Evolutionary conservation across 768 basidiomycete species (phyloP).

Genomic region (Leccinum truebloodii): DNA sequence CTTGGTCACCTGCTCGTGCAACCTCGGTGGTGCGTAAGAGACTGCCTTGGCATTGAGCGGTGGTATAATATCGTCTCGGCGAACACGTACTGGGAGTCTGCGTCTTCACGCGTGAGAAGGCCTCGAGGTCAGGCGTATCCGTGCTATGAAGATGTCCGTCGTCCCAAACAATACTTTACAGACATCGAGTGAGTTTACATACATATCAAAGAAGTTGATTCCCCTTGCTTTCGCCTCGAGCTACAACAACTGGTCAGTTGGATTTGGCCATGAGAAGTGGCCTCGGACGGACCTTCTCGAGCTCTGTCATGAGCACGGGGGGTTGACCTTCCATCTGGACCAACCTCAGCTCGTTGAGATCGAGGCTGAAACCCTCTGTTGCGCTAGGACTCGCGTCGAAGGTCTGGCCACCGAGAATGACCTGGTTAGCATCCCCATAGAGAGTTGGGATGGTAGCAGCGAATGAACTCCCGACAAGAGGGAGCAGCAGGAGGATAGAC

Average conservation of each 20-base stretch:
- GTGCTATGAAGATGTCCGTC: constrained; percentile 49
- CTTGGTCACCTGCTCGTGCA: constrained; percentile 55
- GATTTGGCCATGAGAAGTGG: not conserved
- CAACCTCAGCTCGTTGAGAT: constrained; percentile 70
- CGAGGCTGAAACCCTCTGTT: constrained; percentile 59
- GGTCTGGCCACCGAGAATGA: constrained; percentile 29
- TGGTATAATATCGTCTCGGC: not conserved
- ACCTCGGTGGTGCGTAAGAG: constrained; percentile 58
- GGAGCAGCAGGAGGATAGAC: constrained; percentile 18
- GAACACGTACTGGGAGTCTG: constrained; percentile 40
- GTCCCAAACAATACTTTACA: not conserved
- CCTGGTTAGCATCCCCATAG: constrained; percentile 16
- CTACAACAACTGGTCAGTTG: constrained; percentile 38
- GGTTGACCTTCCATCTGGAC: constrained; percentile 71
- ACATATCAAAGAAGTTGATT: constrained; percentile 88
- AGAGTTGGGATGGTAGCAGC: constrained; percentile 19
- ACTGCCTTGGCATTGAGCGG: constrained; percentile 33
- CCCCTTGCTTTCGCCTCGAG: constrained; percentile 78
- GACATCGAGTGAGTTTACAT: constrained; percentile 24
- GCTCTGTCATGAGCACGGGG: constrained; percentile 82
- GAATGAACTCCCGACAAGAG: constrained; percentile 21
- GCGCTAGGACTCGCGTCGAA: constrained; percentile 23
- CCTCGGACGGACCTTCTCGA: constrained; percentile 67
- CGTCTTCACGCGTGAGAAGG: constrained; percentile 37
- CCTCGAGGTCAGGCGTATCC: constrained; percentile 65